Base-by-base conservation (phyloP, 768 basidiomycete species). In the Sarcomyxa edulis region DNA sequence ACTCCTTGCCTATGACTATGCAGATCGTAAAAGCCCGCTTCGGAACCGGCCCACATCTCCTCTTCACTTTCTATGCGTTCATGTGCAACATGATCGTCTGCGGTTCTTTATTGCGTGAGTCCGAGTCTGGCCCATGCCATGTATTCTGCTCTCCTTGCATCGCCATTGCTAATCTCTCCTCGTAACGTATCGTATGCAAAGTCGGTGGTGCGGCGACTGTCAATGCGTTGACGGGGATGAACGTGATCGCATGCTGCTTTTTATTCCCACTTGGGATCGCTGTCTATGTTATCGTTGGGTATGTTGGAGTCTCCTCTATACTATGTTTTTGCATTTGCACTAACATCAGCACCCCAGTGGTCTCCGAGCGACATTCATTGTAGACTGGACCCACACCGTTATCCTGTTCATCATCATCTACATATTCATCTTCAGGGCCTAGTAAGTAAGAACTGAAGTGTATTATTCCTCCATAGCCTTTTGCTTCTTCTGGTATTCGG, bases 61-160 rank as follows among this genome's bases (percentile, higher is more conserved):
- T 76, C 14, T 78, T 76, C 47, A 67, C 66, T 1, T 71, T 76
- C 44, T 77, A 74, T 45, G 72, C 54, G 1, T 67, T 76, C 41
- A 51, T 76, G 3, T 74, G 69, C 43, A 69, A 68, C 25, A 59
- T 77, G 36, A 58, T 78, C 22, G 69, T 74, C 9, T 69, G 70
- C 43, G 71, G 72, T 10, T 70, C 68, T 8, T 48, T 78, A 5
- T 59, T 78, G 2, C 62, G 68, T 72, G 39, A 33, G 68, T 59
- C 7, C 7, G 11, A 7, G 27, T n/a, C 19, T 27, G 8, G 3
- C n/a, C n/a, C n/a, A n/a, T n/a, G n/a, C n/a, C n/a, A n/a, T n/a
- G n/a, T n/a, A n/a, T 9, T 14, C 1, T 14, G 1, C 9, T 5
- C 7, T 9, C 12, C 16, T 8, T 2, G 10, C 16, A 20, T n/a